These are phyloP conservation scores for Globisporangium viniferum DNA, from an alignment of 352 stramenopile species.

Conservation along the genomic window DNA sequence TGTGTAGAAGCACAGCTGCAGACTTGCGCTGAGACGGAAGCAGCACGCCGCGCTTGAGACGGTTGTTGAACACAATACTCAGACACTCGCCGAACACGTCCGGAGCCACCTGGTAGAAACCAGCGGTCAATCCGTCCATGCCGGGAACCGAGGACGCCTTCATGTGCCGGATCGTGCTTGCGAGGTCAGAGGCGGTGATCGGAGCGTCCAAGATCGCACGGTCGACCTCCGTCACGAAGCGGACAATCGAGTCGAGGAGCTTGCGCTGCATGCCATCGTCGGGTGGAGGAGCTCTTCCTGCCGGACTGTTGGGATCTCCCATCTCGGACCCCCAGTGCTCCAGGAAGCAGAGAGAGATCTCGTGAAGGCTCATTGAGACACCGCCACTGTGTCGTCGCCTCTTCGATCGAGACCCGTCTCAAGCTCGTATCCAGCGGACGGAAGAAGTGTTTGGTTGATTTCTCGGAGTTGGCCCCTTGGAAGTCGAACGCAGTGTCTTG, in stretches of 20 bases:
- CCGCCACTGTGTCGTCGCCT: too few species aligned
- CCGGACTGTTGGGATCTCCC: too few species aligned
- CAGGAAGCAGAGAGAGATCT: too few species aligned
- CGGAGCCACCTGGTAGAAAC: slow-evolving; percentile 23
- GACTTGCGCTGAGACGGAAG: slow-evolving; percentile 20
- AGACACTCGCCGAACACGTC: slow-evolving; percentile 22
- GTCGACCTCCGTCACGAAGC: background rate
- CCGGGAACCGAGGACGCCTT: background rate
- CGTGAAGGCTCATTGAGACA: too few species aligned
- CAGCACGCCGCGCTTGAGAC: slow-evolving; percentile 17
- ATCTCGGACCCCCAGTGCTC: too few species aligned
- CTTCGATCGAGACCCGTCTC: too few species aligned
- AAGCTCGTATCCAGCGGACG: too few species aligned
- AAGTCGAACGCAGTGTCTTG: too few species aligned
- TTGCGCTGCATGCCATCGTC: too few species aligned
- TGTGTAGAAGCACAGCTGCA: slow-evolving; percentile 20
- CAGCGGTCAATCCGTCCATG: slow-evolving; percentile 19
- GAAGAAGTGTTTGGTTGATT: too few species aligned
- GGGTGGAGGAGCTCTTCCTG: too few species aligned
- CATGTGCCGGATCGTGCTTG: slow-evolving; percentile 7
- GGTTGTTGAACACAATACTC: slow-evolving; percentile 19
- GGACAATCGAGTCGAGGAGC: slow-evolving; percentile 2
- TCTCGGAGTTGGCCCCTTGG: too few species aligned
- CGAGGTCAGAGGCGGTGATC: slow-evolving; percentile 5
- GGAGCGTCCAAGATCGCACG: background rate